Evolutionary conservation across 805 yeast genomes (phyloP).

Genomic region (Candida ovalis): DNA sequence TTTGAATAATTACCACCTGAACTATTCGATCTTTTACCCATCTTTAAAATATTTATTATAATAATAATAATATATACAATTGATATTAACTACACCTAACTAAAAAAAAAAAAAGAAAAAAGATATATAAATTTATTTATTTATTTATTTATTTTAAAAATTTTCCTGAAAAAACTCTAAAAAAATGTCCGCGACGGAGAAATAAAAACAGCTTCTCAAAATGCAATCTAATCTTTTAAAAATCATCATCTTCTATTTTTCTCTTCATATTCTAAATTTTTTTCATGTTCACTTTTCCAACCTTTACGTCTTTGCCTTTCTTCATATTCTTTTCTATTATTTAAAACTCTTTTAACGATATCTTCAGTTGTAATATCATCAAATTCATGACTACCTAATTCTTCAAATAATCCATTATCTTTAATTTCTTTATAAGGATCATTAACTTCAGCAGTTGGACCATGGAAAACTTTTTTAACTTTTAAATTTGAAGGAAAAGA

Average conservation of each 20-base stretch:
- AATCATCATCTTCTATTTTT: not conserved
- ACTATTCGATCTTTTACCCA: conserved; percentile 26
- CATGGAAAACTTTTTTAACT: conserved; percentile 45
- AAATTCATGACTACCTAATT: conserved; percentile 53
- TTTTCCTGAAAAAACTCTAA: too few species aligned
- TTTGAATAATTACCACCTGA: conserved; percentile 19
- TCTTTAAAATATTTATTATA: too few species aligned
- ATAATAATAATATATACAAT: too few species aligned
- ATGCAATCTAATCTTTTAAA: too few species aligned
- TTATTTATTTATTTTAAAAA: too few species aligned
- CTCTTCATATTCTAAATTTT: conserved; percentile 3
- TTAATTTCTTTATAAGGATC: conserved; percentile 27
- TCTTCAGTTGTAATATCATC: conserved; percentile 63
- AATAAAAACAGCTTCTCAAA: too few species aligned
- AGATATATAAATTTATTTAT: too few species aligned
- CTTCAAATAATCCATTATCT: conserved; percentile 34
- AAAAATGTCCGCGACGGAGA: too few species aligned
- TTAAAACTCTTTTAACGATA: conserved; percentile 71
- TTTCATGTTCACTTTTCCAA: conserved; percentile 61
- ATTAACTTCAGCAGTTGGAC: conserved; percentile 46
- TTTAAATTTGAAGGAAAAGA: conserved; percentile 32
- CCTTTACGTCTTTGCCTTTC: conserved; percentile 88
- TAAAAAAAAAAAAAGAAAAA: too few species aligned
- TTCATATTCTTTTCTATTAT: conserved; percentile 66
- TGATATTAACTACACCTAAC: not conserved